phyloP scores from a whole-genome alignment of 495 filamentous ascomycete species.

The Aspergillus nidulans region DNA sequence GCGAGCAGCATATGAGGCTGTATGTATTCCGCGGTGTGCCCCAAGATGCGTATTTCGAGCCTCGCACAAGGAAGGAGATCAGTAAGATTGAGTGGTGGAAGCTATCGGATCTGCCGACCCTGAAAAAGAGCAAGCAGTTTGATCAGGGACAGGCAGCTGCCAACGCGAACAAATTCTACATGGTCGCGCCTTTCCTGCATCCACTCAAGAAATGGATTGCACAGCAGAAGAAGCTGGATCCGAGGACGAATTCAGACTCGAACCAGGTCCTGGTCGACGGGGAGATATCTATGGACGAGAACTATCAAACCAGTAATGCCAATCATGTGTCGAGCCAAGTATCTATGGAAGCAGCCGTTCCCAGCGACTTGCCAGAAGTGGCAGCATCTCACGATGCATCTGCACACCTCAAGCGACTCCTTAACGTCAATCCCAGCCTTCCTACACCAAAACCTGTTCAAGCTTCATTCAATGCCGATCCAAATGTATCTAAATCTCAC shows the following conservation, averaged over 20 bases:
- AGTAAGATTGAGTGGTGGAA: constrained; percentile 93
- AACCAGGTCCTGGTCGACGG: constrained; percentile 24
- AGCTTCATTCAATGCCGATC: constrained; percentile 10
- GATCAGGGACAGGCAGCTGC: constrained; percentile 48
- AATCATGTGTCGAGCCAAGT: constrained; percentile 15
- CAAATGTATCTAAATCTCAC: constrained; percentile 40
- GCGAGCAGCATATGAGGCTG: constrained; percentile 85
- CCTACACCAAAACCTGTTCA: constrained; percentile 13
- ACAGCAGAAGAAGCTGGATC: constrained; percentile 69
- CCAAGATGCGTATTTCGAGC: constrained; percentile 79
- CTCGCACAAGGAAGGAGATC: constrained; percentile 92
- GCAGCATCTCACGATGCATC: constrained; percentile 47
- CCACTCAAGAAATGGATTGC: constrained; percentile 87
- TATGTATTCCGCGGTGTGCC: constrained; percentile 87
- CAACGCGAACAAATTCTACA: constrained; percentile 87
- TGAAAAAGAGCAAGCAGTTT: constrained; percentile 61
- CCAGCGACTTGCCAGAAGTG: constrained; percentile 42
- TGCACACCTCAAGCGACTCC: constrained; percentile 56
- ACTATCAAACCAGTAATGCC: constrained; percentile 11
- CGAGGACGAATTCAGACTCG: constrained; percentile 22
- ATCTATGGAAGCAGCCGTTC: constrained; percentile 20
- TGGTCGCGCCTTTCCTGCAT: constrained; percentile 90
- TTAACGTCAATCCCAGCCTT: constrained; percentile 52
- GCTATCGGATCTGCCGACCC: constrained; percentile 78
- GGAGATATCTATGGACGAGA: constrained; percentile 38